Evolutionary conservation across 1,284 basidiomycete genomes (phyloP).

Genomic region (Gastroboletus turbinatus): DNA sequence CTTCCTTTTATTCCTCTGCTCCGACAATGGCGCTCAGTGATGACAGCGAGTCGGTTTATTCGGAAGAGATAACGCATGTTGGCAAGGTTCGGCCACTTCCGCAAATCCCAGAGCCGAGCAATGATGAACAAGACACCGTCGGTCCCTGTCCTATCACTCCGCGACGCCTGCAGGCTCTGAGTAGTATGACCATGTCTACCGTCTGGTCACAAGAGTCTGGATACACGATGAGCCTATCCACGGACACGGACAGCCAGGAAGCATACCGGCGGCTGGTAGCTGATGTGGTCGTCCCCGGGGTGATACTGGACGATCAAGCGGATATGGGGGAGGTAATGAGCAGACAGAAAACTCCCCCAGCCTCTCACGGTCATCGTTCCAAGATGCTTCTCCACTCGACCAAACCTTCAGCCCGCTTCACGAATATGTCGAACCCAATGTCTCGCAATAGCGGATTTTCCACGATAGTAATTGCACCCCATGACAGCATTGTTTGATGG

Average conservation of each 20-base stretch:
- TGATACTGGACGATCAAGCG: neutral
- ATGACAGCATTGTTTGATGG: slow-evolving; percentile 8
- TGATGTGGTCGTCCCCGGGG: neutral
- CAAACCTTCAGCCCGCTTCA: slow-evolving; percentile 3
- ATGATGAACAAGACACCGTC: slow-evolving; percentile 8
- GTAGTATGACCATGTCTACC: slow-evolving; percentile 11
- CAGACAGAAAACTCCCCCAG: slow-evolving; percentile 2
- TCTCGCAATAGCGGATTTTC: neutral
- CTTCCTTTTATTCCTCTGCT: neutral
- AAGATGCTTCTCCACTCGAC: slow-evolving; percentile 2
- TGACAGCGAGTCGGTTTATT: slow-evolving; percentile 9
- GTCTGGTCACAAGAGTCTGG: slow-evolving; percentile 31
- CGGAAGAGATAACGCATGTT: neutral
- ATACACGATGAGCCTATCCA: neutral
- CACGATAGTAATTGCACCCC: neutral
- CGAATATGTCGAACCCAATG: neutral
- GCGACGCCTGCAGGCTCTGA: neutral
- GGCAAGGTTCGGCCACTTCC: slow-evolving; percentile 11
- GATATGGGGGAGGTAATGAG: neutral
- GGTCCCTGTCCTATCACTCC: neutral
- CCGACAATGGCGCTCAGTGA: neutral
- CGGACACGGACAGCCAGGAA: slow-evolving; percentile 7
- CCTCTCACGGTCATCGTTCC: neutral
- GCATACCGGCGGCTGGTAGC: neutral
- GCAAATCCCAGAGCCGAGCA: neutral